phyloP scores from a whole-genome alignment of 257 asterid genomes.

The Nicotiana benthamiana region DNA sequence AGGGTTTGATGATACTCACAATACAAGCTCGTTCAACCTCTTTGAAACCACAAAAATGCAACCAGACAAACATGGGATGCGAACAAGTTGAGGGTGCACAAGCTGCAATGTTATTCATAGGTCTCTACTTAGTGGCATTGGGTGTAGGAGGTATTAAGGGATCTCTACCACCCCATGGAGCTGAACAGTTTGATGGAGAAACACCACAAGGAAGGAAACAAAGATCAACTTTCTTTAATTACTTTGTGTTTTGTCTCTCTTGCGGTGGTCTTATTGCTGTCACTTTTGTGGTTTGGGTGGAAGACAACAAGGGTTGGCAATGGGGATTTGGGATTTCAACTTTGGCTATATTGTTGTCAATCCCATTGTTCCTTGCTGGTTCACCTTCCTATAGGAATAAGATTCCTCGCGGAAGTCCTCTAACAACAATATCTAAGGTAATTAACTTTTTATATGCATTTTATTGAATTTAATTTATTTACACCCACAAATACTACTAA shows the following conservation, averaged over 20 bases:
- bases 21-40: slow-evolving; percentile 63
- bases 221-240: slow-evolving; percentile 77
- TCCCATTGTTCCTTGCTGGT: slow-evolving; percentile 56
- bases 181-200: slow-evolving; percentile 64
- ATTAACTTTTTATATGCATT: neutral
- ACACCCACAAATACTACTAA: neutral
- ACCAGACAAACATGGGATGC: slow-evolving; percentile 26
- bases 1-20: slow-evolving; percentile 69
- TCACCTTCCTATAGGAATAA: slow-evolving; percentile 55
- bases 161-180: slow-evolving; percentile 66
- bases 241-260: slow-evolving; percentile 64
- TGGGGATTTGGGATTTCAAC: slow-evolving; percentile 91
- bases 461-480: neutral
- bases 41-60: slow-evolving; percentile 53
- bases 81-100: slow-evolving; percentile 53
- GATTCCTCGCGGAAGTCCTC: slow-evolving; percentile 63
- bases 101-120: slow-evolving; percentile 58
- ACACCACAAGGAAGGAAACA: slow-evolving; percentile 62
- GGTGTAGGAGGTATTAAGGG: slow-evolving; percentile 89
- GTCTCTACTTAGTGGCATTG: slow-evolving; percentile 63
- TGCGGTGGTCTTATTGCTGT: slow-evolving; percentile 81
- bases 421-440: slow-evolving; percentile 61
- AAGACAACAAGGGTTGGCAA: slow-evolving; percentile 87
- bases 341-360: slow-evolving; percentile 47
- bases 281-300: slow-evolving; percentile 74